Evolutionary conservation across 2,329 filamentous ascomycete species (phyloP).

Genomic region (Cladosporium sphaerospermum): DNA sequence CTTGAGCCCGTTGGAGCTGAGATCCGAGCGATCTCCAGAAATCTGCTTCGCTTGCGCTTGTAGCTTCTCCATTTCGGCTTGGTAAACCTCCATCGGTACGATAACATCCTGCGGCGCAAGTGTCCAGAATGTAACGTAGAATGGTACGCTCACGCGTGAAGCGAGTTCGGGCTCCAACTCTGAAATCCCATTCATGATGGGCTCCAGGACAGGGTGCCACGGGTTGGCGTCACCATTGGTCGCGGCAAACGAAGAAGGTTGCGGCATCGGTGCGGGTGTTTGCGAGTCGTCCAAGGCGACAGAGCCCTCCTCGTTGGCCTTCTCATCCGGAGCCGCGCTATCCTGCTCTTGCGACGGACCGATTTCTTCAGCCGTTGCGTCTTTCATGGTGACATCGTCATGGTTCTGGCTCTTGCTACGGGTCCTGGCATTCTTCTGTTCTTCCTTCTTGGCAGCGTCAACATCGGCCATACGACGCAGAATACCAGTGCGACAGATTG

Average conservation of each 20-base stretch:
- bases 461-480: constrained; percentile 54
- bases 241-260: not conserved
- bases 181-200: constrained; percentile 64
- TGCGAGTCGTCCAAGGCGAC: constrained; percentile 5
- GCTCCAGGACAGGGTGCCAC: constrained; percentile 65
- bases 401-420: constrained; percentile 15
- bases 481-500: constrained; percentile 71
- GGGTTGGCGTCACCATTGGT: constrained; percentile 25
- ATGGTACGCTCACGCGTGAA: constrained; percentile 66
- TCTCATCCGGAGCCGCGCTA: constrained; percentile 7
- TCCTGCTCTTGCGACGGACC: not conserved
- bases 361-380: constrained; percentile 17
- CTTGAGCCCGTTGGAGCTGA: constrained; percentile 58
- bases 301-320: constrained; percentile 12
- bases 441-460: constrained; percentile 32
- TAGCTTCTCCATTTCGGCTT: constrained; percentile 64
- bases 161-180: constrained; percentile 56
- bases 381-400: constrained; percentile 45
- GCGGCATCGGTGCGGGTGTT: constrained; percentile 9
- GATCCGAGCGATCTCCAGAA: constrained; percentile 65
- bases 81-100: constrained; percentile 70
- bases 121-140: constrained; percentile 91
- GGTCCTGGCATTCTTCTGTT: constrained; percentile 28
- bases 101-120: constrained; percentile 75
- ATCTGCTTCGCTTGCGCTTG: constrained; percentile 62